These are phyloP conservation scores for Streptanthus diversifolius DNA, from an alignment of 345 rosid species.

Conservation along the genomic window DNA sequence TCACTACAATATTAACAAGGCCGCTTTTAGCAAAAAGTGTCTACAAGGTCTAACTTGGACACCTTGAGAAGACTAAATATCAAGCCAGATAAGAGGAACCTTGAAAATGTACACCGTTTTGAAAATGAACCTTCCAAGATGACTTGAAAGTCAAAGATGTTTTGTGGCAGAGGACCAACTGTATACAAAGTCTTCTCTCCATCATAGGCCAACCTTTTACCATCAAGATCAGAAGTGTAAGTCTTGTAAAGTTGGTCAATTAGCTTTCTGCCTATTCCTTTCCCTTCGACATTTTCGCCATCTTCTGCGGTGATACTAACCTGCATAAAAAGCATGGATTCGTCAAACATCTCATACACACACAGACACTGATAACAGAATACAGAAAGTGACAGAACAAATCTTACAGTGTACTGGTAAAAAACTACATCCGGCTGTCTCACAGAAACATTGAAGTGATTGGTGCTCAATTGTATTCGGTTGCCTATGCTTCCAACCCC, in stretches of 20 bases:
- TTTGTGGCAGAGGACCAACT: conserved; percentile 71
- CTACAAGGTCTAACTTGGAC: conserved; percentile 16
- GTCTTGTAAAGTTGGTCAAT: conserved; percentile 65
- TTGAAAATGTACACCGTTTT: conserved; percentile 55
- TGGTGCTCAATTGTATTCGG: conserved; percentile 49
- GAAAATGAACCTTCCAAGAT: conserved; percentile 63
- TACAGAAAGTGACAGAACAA: neutral
- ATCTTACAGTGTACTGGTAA: conserved; percentile 75
- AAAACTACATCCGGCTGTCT: conserved; percentile 53
- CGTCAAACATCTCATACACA: neutral
- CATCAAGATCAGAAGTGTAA: conserved; percentile 56
- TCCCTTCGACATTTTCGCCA: conserved; percentile 47
- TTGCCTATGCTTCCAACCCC: conserved; percentile 55
- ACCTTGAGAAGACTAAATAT: conserved; percentile 8
- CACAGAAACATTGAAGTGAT: conserved; percentile 68
- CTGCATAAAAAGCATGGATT: conserved; percentile 32
- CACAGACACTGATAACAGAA: conserved; percentile 13
- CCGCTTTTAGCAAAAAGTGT: neutral
- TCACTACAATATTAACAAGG: conserved; percentile 29
- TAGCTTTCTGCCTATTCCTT: conserved; percentile 66
- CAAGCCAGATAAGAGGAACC: conserved; percentile 11
- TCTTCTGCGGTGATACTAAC: conserved; percentile 63
- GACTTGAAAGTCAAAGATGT: conserved; percentile 55
- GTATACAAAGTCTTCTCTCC: conserved; percentile 75
- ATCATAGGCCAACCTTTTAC: conserved; percentile 71